Evolutionary conservation across 805 yeast species (phyloP).

Genomic region (Barnettozyma populi): DNA sequence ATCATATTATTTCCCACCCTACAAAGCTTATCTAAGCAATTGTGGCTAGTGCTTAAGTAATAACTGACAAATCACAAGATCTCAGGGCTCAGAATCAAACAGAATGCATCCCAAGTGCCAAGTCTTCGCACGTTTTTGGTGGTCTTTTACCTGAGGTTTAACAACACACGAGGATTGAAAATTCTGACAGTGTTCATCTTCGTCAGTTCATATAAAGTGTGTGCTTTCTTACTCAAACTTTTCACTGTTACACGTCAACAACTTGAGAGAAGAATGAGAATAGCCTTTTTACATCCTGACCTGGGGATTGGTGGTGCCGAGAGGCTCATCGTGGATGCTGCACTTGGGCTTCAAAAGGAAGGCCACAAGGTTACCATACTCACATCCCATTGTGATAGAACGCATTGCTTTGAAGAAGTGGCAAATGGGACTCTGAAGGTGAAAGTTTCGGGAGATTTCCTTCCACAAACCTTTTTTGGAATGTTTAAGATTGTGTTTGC

Average conservation of each 20-base stretch:
- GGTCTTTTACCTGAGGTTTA: not conserved
- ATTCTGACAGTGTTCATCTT: not conserved
- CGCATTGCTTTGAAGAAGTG: slow-evolving; percentile 91
- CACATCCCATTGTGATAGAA: slow-evolving; percentile 85
- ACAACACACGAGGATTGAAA: not conserved
- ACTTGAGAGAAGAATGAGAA: slow-evolving; percentile 31
- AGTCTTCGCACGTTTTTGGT: not conserved
- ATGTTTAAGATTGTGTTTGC: slow-evolving; percentile 79
- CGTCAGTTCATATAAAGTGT: not conserved
- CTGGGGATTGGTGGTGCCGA: slow-evolving; percentile 98
- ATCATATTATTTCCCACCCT: not conserved
- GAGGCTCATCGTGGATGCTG: slow-evolving; percentile 93
- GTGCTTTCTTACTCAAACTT: not conserved
- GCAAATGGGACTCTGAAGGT: slow-evolving; percentile 53
- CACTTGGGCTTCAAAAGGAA: slow-evolving; percentile 70
- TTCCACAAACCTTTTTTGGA: slow-evolving; percentile 68
- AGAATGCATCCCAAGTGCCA: not conserved
- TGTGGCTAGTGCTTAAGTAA: not conserved
- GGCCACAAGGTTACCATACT: slow-evolving; percentile 62
- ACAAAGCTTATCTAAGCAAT: not conserved
- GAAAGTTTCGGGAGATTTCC: slow-evolving; percentile 71
- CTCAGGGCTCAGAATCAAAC: not conserved
- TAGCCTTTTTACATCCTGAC: slow-evolving; percentile 94
- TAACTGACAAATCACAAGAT: not conserved
- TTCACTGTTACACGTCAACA: not conserved